A percentile compares a stretch with the other conserved stretches of the same genome.
These are phyloP conservation scores for Aureobasidium sp. DNA, from an alignment of 2,329 filamentous ascomycete species.

Conservation along the genomic window DNA sequence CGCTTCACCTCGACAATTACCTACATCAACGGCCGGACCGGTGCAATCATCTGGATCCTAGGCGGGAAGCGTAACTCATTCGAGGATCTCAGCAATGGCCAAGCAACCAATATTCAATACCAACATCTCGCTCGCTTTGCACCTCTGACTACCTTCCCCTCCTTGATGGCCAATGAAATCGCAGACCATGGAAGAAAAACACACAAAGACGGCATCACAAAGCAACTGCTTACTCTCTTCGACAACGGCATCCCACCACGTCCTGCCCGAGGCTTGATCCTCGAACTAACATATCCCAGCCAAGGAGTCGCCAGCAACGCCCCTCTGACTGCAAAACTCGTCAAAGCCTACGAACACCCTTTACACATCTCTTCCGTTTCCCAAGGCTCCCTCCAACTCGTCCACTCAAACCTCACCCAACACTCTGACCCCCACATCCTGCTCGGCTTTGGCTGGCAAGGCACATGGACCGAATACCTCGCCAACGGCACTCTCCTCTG, in stretches of 20 bases:
- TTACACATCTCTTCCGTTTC: conserved; percentile 17
- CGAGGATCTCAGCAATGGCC: conserved; percentile 17
- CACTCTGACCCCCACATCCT: conserved; percentile 37
- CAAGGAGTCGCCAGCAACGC: background rate
- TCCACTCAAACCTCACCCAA: conserved; percentile 27
- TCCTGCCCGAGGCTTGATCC: background rate
- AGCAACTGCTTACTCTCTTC: conserved; percentile 40
- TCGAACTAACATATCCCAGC: conserved; percentile 9
- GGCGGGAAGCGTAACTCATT: conserved; percentile 19
- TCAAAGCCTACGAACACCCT: conserved; percentile 24
- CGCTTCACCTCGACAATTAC: conserved; percentile 40
- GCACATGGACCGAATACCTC: conserved; percentile 32
- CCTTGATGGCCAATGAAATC: conserved; percentile 13
- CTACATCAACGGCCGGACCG: conserved; percentile 38
- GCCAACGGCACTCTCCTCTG: conserved; percentile 42
- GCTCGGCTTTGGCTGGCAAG: conserved; percentile 44
- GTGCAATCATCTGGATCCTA: conserved; percentile 43
- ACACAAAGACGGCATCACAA: conserved; percentile 25
- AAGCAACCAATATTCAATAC: conserved; percentile 17
- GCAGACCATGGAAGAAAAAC: background rate
- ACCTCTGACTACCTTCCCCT: conserved; percentile 38
- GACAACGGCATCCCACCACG: conserved; percentile 34
- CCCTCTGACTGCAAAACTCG: conserved; percentile 22
- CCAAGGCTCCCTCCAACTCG: conserved; percentile 21
- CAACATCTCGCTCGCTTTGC: conserved; percentile 25